Evolutionary conservation across 306 rosid genomes (phyloP).

Genomic region (Crataegus laevigata): DNA sequence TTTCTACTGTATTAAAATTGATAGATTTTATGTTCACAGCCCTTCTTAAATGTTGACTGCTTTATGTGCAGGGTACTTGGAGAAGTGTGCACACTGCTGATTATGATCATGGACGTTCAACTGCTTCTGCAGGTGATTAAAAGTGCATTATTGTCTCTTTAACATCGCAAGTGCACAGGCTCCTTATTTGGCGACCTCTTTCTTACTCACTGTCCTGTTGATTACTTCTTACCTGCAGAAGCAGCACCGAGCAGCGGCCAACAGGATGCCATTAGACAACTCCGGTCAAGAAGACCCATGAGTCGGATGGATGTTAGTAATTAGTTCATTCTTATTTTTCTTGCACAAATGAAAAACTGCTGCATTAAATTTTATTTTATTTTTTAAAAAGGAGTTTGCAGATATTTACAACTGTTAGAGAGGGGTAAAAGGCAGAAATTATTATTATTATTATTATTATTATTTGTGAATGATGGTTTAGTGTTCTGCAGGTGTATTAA

Average conservation of each 20-base stretch:
- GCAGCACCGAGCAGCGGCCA: conserved; percentile 44
- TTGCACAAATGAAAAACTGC: background rate
- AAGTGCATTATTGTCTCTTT: conserved; percentile 18
- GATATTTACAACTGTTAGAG: background rate
- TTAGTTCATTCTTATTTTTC: conserved; percentile 7
- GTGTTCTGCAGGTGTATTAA: background rate
- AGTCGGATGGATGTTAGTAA: conserved; percentile 74
- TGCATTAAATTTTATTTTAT: too few relatives aligned
- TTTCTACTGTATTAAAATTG: conserved; percentile 6
- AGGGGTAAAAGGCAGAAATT: background rate
- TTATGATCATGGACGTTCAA: conserved; percentile 31
- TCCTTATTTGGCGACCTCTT: conserved; percentile 10
- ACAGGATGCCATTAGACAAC: conserved; percentile 53
- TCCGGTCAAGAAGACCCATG: conserved; percentile 64
- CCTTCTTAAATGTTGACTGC: conserved; percentile 6
- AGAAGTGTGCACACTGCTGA: conserved; percentile 45
- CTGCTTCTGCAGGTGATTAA: conserved; percentile 54
- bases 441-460: accelerated
- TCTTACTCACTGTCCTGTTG: background rate
- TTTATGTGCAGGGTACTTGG: conserved; percentile 56
- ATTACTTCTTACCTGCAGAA: conserved; percentile 40
- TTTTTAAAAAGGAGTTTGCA: background rate
- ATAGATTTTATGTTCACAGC: conserved; percentile 10
- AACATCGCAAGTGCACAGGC: conserved; percentile 9
- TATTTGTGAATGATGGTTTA: background rate